A percentile compares a stretch with the other conserved stretches of the same genome.
Evolutionary conservation across 257 asterid species (phyloP).

Genomic region (Prunella vulgaris): DNA sequence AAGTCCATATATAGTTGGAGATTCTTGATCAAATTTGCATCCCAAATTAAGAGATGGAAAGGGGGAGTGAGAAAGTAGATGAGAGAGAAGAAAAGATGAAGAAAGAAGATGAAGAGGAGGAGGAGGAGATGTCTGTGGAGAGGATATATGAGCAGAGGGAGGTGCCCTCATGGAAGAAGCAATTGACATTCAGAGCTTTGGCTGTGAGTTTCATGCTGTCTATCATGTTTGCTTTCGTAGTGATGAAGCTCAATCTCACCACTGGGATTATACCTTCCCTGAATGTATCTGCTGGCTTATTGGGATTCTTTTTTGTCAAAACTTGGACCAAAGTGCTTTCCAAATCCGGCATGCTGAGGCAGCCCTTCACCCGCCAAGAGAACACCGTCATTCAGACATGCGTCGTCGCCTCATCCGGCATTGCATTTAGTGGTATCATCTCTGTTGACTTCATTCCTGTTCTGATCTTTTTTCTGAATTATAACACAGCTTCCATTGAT

Average conservation of each 20-base stretch:
- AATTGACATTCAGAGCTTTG: slow-evolving; percentile 53
- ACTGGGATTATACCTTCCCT: slow-evolving; percentile 67
- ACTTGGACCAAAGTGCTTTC: slow-evolving; percentile 48
- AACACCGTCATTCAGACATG: slow-evolving; percentile 77
- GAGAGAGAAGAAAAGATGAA: slow-evolving; percentile 2
- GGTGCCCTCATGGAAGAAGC: slow-evolving; percentile 59
- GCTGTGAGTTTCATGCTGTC: slow-evolving; percentile 50
- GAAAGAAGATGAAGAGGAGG: neutral
- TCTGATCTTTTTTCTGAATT: no score
- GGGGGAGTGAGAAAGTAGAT: neutral
- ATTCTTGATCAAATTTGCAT: neutral
- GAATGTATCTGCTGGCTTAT: slow-evolving; percentile 63
- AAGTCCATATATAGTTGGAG: neutral
- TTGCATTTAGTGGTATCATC: slow-evolving; percentile 57
- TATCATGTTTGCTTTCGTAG: slow-evolving; percentile 47
- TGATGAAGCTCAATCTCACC: slow-evolving; percentile 59
- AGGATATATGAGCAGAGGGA: slow-evolving; percentile 37
- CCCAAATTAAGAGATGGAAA: neutral
- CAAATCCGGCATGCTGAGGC: slow-evolving; percentile 41
- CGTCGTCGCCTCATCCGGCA: slow-evolving; percentile 73
- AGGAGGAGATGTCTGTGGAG: slow-evolving; percentile 29
- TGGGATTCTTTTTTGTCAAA: slow-evolving; percentile 64
- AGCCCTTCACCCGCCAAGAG: slow-evolving; percentile 69
- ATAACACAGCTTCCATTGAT: neutral
- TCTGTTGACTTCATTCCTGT: no score